Evolutionary conservation across 768 basidiomycete species (phyloP).

Genomic region (Crassisporium funariophilum): DNA sequence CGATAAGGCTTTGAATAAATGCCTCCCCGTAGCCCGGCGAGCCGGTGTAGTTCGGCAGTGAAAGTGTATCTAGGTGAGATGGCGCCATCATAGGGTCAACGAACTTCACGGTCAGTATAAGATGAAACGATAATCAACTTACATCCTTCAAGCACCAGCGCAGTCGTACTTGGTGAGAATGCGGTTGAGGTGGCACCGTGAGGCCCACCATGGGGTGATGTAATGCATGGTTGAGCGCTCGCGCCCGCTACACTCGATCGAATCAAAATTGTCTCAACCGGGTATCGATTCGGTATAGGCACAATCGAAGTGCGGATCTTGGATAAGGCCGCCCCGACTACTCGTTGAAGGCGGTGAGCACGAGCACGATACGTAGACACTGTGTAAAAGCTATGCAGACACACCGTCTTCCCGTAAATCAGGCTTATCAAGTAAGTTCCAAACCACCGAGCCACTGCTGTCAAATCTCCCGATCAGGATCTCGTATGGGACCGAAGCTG

Average conservation of each 20-base stretch:
- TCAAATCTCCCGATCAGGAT: slow-evolving; percentile 48
- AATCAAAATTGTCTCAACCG: slow-evolving; percentile 59
- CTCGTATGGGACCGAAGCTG: slow-evolving; percentile 47
- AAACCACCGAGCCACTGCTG: slow-evolving; percentile 22
- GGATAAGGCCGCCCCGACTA: slow-evolving; percentile 47
- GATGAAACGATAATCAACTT: no score
- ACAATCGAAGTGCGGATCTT: slow-evolving; percentile 45
- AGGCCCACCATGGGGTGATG: slow-evolving; percentile 64
- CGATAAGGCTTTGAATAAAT: slow-evolving; percentile 55
- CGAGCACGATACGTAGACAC: neutral
- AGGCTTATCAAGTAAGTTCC: slow-evolving; percentile 48
- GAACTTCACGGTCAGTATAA: no score
- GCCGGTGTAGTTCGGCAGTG: slow-evolving; percentile 68
- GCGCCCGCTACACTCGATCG: slow-evolving; percentile 26
- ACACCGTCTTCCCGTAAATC: slow-evolving; percentile 42
- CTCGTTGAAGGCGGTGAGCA: neutral
- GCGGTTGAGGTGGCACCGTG: slow-evolving; percentile 50
- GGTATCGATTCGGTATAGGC: slow-evolving; percentile 49
- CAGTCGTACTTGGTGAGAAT: slow-evolving; percentile 45
- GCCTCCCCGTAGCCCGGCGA: slow-evolving; percentile 66
- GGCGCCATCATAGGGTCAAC: no score
- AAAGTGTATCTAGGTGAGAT: slow-evolving; percentile 53
- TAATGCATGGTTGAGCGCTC: slow-evolving; percentile 46
- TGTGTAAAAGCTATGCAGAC: slow-evolving; percentile 19
- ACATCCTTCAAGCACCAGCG: slow-evolving; percentile 65